Conservation (phyloP, 148 eudicot genomes). For the Rheum nobile region DNA sequence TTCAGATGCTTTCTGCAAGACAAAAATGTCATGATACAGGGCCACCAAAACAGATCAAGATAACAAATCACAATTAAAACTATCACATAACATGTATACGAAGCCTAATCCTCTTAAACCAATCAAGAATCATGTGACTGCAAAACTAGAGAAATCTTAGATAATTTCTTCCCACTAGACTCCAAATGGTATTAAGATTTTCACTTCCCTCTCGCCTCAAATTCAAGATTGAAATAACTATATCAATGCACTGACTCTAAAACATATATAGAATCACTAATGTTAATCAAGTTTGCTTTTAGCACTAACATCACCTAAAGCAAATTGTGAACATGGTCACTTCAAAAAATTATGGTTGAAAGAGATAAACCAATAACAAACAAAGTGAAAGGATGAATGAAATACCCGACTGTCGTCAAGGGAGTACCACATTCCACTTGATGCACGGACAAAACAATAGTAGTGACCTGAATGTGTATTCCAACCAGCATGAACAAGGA, state of each 20-base stretch:
- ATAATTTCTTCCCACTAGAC: background rate
- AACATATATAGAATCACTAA: no score
- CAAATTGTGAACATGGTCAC: background rate
- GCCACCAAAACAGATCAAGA: background rate
- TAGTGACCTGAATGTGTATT: conserved; percentile 95
- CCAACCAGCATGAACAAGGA: conserved; percentile 91
- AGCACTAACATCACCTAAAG: background rate
- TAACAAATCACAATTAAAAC: background rate
- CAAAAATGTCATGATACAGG: background rate
- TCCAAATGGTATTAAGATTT: background rate
- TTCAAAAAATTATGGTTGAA: background rate
- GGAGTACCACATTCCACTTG: conserved; percentile 86
- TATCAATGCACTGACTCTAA: background rate
- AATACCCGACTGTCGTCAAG: conserved; percentile 89
- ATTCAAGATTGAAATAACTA: background rate
- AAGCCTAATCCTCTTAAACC: background rate
- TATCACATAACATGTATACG: background rate
- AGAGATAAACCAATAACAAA: background rate
- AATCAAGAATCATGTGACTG: background rate
- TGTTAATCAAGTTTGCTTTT: background rate
- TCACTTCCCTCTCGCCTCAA: background rate
- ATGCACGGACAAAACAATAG: conserved; percentile 81
- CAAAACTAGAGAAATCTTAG: background rate
- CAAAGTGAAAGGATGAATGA: background rate
- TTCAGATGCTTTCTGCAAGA: background rate